Percentiles rank a stretch among this genome's conserved stretches.
These are phyloP conservation scores for Vigna mungo DNA, from an alignment of 306 rosid genomes.

Conservation along the genomic window DNA sequence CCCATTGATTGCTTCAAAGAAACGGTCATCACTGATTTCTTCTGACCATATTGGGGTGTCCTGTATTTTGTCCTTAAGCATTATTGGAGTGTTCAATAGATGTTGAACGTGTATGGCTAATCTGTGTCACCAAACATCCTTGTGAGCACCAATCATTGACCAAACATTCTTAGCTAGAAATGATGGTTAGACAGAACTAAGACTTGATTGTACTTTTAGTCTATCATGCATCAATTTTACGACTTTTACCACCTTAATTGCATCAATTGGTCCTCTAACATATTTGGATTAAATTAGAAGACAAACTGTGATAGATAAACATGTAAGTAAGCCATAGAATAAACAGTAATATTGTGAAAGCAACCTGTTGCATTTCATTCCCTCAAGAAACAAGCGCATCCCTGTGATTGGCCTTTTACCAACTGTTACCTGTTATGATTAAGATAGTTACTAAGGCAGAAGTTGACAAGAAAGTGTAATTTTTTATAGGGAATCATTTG, in stretches of 20 bases:
- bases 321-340: background rate
- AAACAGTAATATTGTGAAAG: background rate
- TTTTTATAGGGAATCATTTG: background rate
- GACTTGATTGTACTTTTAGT: background rate
- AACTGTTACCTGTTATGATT: conserved; percentile 60
- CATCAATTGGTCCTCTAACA: background rate
- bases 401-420: conserved; percentile 87
- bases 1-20: conserved; percentile 63
- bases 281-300: too few relatives aligned
- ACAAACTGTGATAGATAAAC: too few relatives aligned
- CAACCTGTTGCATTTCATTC: conserved; percentile 90
- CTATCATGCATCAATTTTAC: background rate
- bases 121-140: conserved; percentile 49
- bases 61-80: conserved; percentile 58
- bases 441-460: conserved; percentile 5
- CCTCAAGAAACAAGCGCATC: conserved; percentile 89
- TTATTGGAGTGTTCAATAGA: conserved; percentile 62
- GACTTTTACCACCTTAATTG: background rate
- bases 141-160: conserved; percentile 14
- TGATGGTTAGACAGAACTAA: background rate
- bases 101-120: conserved; percentile 91
- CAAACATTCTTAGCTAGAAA: conserved; percentile 1
- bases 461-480: conserved; percentile 12
- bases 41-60: conserved; percentile 69
- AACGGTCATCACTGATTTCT: conserved; percentile 58